These are phyloP conservation scores for Septoria linicola DNA, from an alignment of 2,329 filamentous ascomycete genomes.

Conservation along the genomic window DNA sequence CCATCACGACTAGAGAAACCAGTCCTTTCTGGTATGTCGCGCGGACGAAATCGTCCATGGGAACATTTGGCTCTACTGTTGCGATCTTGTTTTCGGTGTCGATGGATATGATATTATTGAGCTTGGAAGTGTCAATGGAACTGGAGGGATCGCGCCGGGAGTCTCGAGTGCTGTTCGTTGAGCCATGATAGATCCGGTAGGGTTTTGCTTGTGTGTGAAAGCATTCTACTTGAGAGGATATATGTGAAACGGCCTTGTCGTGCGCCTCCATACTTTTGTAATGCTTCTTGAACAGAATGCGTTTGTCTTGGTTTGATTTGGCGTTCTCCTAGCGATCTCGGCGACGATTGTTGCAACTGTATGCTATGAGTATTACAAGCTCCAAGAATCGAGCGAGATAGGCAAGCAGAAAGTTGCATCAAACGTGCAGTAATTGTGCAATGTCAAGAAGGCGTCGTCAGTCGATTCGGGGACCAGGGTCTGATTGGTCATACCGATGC, in stretches of 20 bases:
- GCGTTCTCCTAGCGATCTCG: no score
- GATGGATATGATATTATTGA: constrained; percentile 50
- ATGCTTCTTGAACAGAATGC: no score
- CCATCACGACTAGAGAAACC: constrained; percentile 66
- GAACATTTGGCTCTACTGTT: constrained; percentile 66
- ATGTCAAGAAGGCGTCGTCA: no score
- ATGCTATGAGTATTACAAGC: no score
- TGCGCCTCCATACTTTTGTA: constrained; percentile 8
- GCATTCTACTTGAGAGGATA: constrained; percentile 15
- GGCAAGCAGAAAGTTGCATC: no score
- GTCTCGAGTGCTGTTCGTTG: constrained; percentile 52
- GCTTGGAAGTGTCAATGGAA: constrained; percentile 50
- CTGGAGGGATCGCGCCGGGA: constrained; percentile 40
- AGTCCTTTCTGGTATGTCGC: constrained; percentile 57
- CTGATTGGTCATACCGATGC: no score
- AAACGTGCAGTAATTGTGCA: no score
- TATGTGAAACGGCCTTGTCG: constrained; percentile 10
- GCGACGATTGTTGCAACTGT: no score
- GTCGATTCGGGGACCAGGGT: no score
- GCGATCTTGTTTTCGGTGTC: constrained; percentile 45
- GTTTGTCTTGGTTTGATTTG: no score
- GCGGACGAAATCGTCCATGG: constrained; percentile 64
- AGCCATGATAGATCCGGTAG: constrained; percentile 58
- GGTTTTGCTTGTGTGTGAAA: constrained; percentile 49
- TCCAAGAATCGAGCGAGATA: no score